Base-by-base conservation (phyloP, 129 eudicot species). In the Artemisia argyi region DNA sequence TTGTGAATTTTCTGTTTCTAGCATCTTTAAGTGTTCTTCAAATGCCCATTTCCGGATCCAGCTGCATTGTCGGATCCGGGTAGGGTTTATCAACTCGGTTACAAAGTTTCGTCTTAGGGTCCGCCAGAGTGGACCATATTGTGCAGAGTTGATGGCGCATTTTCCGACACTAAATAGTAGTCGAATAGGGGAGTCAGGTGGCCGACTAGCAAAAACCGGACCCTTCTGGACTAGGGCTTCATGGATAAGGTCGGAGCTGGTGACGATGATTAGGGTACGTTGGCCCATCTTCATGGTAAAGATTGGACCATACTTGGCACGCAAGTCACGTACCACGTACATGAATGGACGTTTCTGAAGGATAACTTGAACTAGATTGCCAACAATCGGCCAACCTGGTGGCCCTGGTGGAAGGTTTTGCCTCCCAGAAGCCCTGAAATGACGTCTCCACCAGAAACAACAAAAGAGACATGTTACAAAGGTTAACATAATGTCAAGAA, bases 251-350 rank as follows among this genome's bases (percentile, higher is more conserved):
- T 94, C 98, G 0, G 98, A 79, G 82, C 95, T 87, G 1, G 97
- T 90, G 32, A 94, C 72, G 10, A 94, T 80, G 39, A 94, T 65
- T 10, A 94, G 71, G 48, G 98, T 94, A 2, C 97, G 85, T 65
- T 94, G 98, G 53, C 98, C 98, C 98, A 94, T 94, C 63, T 94
- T 83, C 97, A 94, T 81, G 78, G 96, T 94, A 83, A 94, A 94
- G 66, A 94, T 94, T 0, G 98, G 98, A 4, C 98, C 98, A 62
- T 94, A 94, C 72, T 81, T 85, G 32, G 68, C 50, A 13, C 97
- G 89, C 30, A 90, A 79, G 79, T 94, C 98, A 35, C 91, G 87
- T 2, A 94, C 96, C 16, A 94, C 76, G 26, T 78, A 94, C 50
- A 94, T 94, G 81, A 94, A 94, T 19, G 83, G 93, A 17, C 89